Conservation (phyloP, 305 asterid species). For the Andrographis paniculata region DNA sequence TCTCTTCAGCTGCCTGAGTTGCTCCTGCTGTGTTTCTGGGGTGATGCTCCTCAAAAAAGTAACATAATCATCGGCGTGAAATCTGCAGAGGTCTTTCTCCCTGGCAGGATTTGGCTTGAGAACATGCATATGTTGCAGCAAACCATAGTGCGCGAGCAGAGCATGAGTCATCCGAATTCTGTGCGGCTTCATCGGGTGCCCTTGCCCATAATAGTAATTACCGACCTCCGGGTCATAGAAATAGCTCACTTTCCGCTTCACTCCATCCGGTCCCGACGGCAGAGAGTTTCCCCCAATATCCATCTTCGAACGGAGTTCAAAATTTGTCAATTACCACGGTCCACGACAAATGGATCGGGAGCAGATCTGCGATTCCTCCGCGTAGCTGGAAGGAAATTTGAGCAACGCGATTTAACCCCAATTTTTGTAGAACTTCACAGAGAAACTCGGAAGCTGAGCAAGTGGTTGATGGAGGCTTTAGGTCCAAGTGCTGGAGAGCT, state of each 20-base stretch:
- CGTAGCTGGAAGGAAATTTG: no score
- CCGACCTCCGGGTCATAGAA: constrained; percentile 57
- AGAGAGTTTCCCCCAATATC: constrained; percentile 45
- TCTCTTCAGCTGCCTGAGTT: constrained; percentile 51
- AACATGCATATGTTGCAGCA: constrained; percentile 52
- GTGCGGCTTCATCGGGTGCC: constrained; percentile 64
- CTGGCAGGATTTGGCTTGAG: constrained; percentile 56
- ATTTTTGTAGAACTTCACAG: no score
- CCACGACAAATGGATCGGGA: no score
- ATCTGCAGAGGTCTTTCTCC: constrained; percentile 51
- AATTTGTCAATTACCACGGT: no score
- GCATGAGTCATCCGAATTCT: constrained; percentile 59
- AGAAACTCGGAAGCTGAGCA: no score
- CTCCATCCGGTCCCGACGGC: constrained; percentile 46
- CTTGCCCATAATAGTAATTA: constrained; percentile 53
- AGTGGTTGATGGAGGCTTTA: no score
- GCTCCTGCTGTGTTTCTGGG: constrained; percentile 56
- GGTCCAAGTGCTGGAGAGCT: no score
- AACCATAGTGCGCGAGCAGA: constrained; percentile 52
- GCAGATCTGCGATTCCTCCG: no score
- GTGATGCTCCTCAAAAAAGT: constrained; percentile 45
- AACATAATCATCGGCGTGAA: constrained; percentile 54
- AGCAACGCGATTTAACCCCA: no score
- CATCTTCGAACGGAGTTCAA: constrained; percentile 17
- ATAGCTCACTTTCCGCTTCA: constrained; percentile 53